phyloP scores from a whole-genome alignment of 768 basidiomycete species.

The Calocybe gangraenosa region DNA sequence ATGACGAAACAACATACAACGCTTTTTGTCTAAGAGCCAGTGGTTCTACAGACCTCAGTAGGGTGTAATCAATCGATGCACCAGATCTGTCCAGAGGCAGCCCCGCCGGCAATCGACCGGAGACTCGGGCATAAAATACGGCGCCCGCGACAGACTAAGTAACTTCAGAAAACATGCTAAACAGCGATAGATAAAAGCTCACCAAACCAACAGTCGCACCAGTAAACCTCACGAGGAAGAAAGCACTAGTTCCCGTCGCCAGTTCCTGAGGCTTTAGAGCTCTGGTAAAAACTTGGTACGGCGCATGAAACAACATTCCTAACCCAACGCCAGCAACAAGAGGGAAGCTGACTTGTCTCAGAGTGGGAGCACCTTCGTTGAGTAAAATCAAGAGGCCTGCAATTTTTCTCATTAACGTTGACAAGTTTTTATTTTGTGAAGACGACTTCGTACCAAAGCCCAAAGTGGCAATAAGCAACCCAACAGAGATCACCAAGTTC shows the following conservation, averaged over 20 bases:
- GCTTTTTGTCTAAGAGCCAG: constrained; percentile 39
- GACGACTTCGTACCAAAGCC: constrained; percentile 62
- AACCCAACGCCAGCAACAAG: constrained; percentile 73
- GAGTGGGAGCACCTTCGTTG: constrained; percentile 42
- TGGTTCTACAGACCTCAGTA: constrained; percentile 43
- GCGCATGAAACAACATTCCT: constrained; percentile 83
- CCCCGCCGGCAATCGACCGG: constrained; percentile 44
- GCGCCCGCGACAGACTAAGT: constrained; percentile 72
- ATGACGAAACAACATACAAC: constrained; percentile 50
- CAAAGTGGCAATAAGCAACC: constrained; percentile 59
- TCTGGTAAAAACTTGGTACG: constrained; percentile 74
- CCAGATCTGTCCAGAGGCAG: constrained; percentile 36
- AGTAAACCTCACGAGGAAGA: constrained; percentile 84
- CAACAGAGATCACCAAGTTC: constrained; percentile 58
- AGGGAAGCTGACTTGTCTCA: constrained; percentile 52
- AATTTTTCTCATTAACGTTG: neutral
- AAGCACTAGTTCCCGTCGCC: constrained; percentile 79
- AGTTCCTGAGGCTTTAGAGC: constrained; percentile 63
- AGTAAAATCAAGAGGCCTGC: constrained; percentile 67
- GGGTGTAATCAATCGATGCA: constrained; percentile 52
- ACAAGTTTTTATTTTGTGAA: neutral
- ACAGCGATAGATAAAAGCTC: constrained; percentile 22
- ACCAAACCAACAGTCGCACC: constrained; percentile 82
- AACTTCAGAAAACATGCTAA: constrained; percentile 15
- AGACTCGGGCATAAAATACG: constrained; percentile 56